Evolutionary conservation across 2,329 filamentous ascomycete species (phyloP).

Genomic region (Beauveria varroae): DNA sequence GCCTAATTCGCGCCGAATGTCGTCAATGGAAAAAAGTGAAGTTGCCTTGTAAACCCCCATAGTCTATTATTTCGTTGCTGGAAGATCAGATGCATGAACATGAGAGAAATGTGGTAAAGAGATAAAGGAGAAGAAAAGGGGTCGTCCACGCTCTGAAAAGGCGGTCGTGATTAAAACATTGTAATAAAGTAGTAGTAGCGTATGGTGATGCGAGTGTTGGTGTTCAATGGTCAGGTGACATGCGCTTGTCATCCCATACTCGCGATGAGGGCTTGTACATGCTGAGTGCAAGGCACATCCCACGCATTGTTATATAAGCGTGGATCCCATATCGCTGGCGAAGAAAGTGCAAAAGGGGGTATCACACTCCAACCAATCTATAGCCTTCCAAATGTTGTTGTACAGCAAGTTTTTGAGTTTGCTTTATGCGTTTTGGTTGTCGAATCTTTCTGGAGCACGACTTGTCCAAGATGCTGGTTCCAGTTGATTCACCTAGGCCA

Average conservation of each 20-base stretch:
- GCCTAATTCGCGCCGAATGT: not conserved
- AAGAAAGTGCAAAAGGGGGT: conserved; percentile 7
- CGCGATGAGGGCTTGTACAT: not conserved
- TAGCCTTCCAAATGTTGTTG: conserved; percentile 1
- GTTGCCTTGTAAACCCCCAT: not conserved
- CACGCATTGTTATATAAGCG: not conserved
- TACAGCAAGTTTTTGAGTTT: conserved; percentile 2
- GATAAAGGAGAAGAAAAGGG: not conserved
- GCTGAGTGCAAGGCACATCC: not conserved
- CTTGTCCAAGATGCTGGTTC: not conserved
- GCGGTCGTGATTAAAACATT: not conserved
- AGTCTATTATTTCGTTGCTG: conserved; percentile 7
- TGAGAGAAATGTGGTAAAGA: not conserved
- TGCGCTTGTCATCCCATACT: not conserved
- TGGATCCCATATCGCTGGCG: not conserved
- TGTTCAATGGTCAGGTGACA: not conserved
- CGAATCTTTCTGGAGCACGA: not conserved
- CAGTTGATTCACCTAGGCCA: conserved; percentile 26
- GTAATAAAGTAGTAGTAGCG: not conserved
- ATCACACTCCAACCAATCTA: conserved; percentile 12
- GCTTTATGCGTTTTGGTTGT: not conserved
- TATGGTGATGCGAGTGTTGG: not conserved
- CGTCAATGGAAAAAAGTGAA: not conserved
- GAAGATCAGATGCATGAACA: not conserved
- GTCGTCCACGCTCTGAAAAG: not conserved